These are phyloP conservation scores for Porodaedalea pini DNA, from an alignment of 1,284 basidiomycete genomes.

Conservation along the genomic window DNA sequence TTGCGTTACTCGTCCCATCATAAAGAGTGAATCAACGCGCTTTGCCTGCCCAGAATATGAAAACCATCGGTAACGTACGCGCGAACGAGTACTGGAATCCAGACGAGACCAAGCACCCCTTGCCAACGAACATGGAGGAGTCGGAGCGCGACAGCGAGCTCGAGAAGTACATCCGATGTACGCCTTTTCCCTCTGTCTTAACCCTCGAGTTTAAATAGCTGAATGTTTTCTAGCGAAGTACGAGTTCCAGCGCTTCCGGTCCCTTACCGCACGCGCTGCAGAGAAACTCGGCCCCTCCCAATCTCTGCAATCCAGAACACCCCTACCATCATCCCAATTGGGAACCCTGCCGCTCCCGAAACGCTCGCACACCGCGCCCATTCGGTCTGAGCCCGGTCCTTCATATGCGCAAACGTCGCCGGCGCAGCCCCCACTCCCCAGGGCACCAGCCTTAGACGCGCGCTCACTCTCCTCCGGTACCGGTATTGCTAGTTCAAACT, in stretches of 20 bases:
- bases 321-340: background rate
- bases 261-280: conserved; percentile 26
- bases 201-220: background rate
- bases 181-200: conserved; percentile 26
- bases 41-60: conserved; percentile 57
- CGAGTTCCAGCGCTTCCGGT: conserved; percentile 60
- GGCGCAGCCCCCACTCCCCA: background rate
- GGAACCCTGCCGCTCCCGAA: background rate
- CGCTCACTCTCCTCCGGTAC: conserved; percentile 8
- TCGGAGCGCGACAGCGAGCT: conserved; percentile 79
- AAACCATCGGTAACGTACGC: conserved; percentile 69
- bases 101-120: conserved; percentile 70
- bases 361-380: conserved; percentile 17
- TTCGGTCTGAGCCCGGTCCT: conserved; percentile 8
- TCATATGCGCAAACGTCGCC: background rate
- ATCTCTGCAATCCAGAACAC: conserved; percentile 21
- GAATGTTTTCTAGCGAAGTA: conserved; percentile 56
- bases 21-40: conserved; percentile 22
- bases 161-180: conserved; percentile 79
- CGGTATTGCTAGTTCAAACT: background rate
- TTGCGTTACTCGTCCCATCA: conserved; percentile 12
- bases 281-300: conserved; percentile 18
- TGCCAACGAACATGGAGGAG: conserved; percentile 76
- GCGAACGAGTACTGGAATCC: conserved; percentile 75
- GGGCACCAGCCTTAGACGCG: background rate